Base-by-base conservation (phyloP, 2,329 filamentous ascomycete species). In the Colletotrichum horii region DNA sequence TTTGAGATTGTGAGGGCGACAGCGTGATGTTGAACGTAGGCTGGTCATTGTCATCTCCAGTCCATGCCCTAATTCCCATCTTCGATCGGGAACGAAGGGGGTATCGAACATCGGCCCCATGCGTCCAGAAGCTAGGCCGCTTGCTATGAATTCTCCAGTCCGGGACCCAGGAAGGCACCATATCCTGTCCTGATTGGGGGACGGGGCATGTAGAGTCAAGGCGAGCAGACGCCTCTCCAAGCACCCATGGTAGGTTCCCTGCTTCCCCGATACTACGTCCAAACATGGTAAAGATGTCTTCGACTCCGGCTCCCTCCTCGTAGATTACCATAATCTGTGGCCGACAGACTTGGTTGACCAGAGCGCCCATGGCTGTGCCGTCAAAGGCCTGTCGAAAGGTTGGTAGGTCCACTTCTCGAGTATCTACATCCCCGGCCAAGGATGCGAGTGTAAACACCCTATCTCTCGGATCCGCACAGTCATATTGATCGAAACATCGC, bases 181-280 rank as follows among this genome's bases (percentile, higher is more conserved):
- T 2, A 8, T 22, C 6, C 6, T 0, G 43, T 1, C 22, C 11
- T 14, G 2, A 2, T 22, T 4, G 43, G 6, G 22, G 3, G 22
- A 48, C n/a, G 4, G 43, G 4, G 11, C 43, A 1, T n/a, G 3
- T n/a, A 52, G 43, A 52, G 2, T 52, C 6, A 2, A 52, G 43
- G n/a, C 43, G 43, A 52, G 43, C n/a, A 0, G 43, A 52, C 43
- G 43, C n/a, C 43, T 52, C 3, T 22, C n/a, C 43, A 52, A 52
- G 43, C 43, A 52, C 43, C 43, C 43, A 52, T 0, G 43, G 43
- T 52, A 52, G 43, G n/a, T 24, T 52, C 24, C 43, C 43, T 52
- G 43, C 43, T 22, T 52, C 43, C 43, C 6, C 43, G 6, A 52
- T 52, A 3, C 43, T 22, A 8, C 43, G 43, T 4, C 43, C n/a